Base-by-base conservation (phyloP, 768 basidiomycete genomes). In the Termitomyces sp. region DNA sequence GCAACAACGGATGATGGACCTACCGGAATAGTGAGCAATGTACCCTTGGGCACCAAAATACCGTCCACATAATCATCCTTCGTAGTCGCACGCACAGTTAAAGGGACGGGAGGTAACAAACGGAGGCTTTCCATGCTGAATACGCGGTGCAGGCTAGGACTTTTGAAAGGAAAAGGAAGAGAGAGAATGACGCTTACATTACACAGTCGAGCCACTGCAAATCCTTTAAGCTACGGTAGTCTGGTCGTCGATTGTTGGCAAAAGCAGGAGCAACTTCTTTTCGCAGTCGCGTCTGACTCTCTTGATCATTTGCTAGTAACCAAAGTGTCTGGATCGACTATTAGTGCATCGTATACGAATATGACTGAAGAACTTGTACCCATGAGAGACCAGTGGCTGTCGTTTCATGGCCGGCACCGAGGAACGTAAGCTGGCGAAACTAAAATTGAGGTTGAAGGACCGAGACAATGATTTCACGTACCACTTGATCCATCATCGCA, bases 401-500 rank as follows among this genome's bases (percentile, higher is more conserved):
- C 2, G 80, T 81, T 68, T 76, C 76, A 60, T 77, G 77, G 4
- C 78, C 81, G 11, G 81, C 81, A 7, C 77, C 79, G 4, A 83
- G 69, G 70, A 83, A 81, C 1, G 81, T 83, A 7, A 83, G 65
- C 79, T 80, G 44, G 9, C 22, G 22, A 36, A 15, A 18, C 20
- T 42, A 49, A 22, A 45, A 48, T 22, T 3, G 40, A 12, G 24
- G 15, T 28, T n/a, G 38, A 48, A 44, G 4, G 15, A 5, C 18
- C 24, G n/a, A 33, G 36, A 63, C 7, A 33, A 32, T n/a, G 35
- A 11, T 8, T 20, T 48, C 24, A 71, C 75, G 15, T 22, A 81
- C 81, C 40, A 83, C 79, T 74, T 84, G 82, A 54, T 82, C 81
- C 71, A 83, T 79, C 78, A 82, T 80, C 12, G 76, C 79, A 39